These are phyloP conservation scores for Penicillium sp. DNA, from an alignment of 2,329 filamentous ascomycete species.

Conservation along the genomic window DNA sequence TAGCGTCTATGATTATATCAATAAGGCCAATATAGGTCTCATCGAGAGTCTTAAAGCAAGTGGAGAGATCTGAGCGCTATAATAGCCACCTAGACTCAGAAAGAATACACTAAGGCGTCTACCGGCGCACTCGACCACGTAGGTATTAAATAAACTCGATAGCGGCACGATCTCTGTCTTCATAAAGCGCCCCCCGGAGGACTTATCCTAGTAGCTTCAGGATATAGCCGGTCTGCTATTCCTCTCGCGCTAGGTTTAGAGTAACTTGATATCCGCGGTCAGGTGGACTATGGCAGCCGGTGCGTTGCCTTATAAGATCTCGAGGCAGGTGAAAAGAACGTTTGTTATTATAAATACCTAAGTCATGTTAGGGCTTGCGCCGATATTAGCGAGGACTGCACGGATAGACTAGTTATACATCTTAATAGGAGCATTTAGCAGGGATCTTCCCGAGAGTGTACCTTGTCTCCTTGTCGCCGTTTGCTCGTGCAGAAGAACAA, in stretches of 20 bases:
- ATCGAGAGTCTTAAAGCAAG: constrained; percentile 13
- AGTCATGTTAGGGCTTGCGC: constrained; percentile 57
- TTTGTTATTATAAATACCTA: constrained; percentile 54
- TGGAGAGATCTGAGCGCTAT: constrained; percentile 8
- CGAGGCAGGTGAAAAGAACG: constrained; percentile 68
- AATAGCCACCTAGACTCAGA: constrained; percentile 1
- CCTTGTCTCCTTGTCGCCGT: constrained; percentile 15
- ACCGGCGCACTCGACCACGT: constrained; percentile 8
- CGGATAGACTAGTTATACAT: constrained; percentile 45
- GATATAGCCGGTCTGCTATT: not conserved
- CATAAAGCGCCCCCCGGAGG: constrained; percentile 16
- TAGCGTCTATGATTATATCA: constrained; percentile 15
- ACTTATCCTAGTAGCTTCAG: not conserved
- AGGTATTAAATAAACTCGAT: constrained; percentile 19
- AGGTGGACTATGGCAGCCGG: constrained; percentile 27
- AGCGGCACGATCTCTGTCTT: constrained; percentile 23
- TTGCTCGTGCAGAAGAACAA: constrained; percentile 67
- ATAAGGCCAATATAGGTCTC: constrained; percentile 16
- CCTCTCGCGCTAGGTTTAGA: constrained; percentile 17
- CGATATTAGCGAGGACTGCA: constrained; percentile 14
- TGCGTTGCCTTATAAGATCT: constrained; percentile 40
- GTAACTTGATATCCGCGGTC: constrained; percentile 16
- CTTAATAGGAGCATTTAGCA: no score
- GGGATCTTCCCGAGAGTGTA: no score
- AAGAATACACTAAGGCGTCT: constrained; percentile 9